A percentile compares a stretch with the other conserved stretches of the same genome.
Evolutionary conservation across 1,284 basidiomycete species (phyloP).

Genomic region (Porogramme epimiltina): DNA sequence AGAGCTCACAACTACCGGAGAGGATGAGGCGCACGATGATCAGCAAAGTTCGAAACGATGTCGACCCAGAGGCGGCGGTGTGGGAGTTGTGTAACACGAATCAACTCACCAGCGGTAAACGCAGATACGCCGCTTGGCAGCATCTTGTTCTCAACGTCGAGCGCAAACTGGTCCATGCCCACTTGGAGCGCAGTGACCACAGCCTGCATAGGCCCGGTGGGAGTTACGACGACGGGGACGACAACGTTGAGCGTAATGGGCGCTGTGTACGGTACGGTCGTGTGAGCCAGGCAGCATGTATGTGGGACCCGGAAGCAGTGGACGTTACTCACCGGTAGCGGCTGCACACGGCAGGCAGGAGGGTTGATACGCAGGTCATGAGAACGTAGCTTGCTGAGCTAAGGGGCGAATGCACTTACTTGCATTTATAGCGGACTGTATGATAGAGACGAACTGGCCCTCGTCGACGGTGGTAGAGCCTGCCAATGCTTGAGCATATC

Average conservation of each 20-base stretch:
- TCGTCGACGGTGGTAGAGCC: background rate
- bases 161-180: background rate
- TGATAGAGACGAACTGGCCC: background rate
- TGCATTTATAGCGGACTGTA: background rate
- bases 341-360: too few relatives aligned
- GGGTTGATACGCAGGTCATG: too few relatives aligned
- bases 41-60: background rate
- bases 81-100: too few relatives aligned
- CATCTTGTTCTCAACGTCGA: background rate
- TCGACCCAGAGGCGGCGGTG: background rate
- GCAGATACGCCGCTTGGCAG: background rate
- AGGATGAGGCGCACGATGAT: background rate
- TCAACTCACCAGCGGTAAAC: background rate
- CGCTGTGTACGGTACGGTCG: background rate
- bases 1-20: background rate
- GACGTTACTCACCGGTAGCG: background rate
- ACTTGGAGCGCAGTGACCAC: background rate
- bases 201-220: background rate
- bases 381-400: background rate
- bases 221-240: background rate
- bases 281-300: too few relatives aligned
- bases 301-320: background rate
- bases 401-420: background rate
- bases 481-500: too few relatives aligned
- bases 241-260: background rate